Conservation (phyloP, 2,329 filamentous ascomycete species). For the Talaromyces islandicus region DNA sequence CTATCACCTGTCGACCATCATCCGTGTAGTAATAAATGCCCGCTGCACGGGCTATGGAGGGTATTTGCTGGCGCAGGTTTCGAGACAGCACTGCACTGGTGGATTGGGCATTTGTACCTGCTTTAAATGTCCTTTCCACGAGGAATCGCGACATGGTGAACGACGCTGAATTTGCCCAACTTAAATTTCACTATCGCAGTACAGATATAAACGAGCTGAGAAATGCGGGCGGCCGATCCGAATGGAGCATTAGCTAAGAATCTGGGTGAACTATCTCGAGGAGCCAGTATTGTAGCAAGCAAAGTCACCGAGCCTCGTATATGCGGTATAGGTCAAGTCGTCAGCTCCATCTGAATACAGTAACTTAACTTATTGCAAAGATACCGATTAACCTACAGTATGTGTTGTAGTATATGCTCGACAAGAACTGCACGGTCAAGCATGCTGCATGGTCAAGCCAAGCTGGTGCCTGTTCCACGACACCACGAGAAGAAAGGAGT, state of each 20-base stretch:
- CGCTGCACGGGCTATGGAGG: not conserved
- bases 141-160: not conserved
- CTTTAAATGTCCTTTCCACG: not conserved
- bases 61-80: not conserved
- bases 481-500: not conserved
- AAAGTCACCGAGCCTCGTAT: not conserved
- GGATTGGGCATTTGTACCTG: not conserved
- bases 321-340: not conserved
- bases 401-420: not conserved
- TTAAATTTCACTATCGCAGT: not conserved
- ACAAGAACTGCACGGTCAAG: not conserved
- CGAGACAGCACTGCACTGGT: not conserved
- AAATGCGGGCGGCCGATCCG: not conserved
- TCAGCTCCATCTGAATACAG: not conserved
- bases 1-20: conserved; percentile 55
- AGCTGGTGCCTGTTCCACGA: no score
- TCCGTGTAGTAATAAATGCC: conserved; percentile 12
- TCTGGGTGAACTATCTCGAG: no score
- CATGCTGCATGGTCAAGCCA: not conserved
- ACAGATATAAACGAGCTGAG: not conserved
- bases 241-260: not conserved
- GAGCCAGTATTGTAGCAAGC: not conserved
- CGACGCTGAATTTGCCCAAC: no score
- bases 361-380: not conserved
- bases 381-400: not conserved